phyloP scores from a whole-genome alignment of 2,329 filamentous ascomycete species.

The Tricladium varicosporioides region DNA sequence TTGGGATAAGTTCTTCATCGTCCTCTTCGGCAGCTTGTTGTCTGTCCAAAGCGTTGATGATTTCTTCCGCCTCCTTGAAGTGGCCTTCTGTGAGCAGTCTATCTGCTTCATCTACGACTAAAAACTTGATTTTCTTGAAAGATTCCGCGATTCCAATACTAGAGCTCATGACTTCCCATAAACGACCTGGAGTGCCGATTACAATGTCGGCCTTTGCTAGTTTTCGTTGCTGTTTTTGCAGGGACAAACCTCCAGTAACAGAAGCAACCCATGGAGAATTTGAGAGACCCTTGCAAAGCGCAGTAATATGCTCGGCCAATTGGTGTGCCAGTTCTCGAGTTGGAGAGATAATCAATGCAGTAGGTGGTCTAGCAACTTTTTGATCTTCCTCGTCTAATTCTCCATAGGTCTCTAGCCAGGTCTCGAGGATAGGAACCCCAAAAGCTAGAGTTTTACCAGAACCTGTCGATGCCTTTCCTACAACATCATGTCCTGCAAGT shows the following conservation, averaged over 20 bases:
- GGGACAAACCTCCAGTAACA: conserved; percentile 85
- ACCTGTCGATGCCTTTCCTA: conserved; percentile 94
- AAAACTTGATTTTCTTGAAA: conserved; percentile 72
- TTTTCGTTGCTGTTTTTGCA: conserved; percentile 92
- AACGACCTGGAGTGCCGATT: conserved; percentile 85
- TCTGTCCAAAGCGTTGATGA: conserved; percentile 76
- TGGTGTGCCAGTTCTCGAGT: conserved; percentile 94
- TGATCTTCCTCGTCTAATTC: conserved; percentile 40
- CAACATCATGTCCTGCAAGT: conserved; percentile 79
- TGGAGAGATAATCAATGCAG: conserved; percentile 82
- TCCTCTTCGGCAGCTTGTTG: conserved; percentile 48
- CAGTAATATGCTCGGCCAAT: conserved; percentile 76
- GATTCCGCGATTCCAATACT: conserved; percentile 66
- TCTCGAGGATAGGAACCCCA: conserved; percentile 87
- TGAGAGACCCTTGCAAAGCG: conserved; percentile 62
- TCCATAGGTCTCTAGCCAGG: conserved; percentile 60
- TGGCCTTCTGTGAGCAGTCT: conserved; percentile 87
- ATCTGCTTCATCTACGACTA: conserved; percentile 94
- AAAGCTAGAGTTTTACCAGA: conserved; percentile 97
- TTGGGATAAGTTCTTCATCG: conserved; percentile 43
- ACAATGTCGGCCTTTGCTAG: conserved; percentile 84
- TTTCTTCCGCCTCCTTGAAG: conserved; percentile 91
- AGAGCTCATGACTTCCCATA: conserved; percentile 90
- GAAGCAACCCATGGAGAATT: conserved; percentile 74
- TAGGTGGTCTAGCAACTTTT: conserved; percentile 48